Conservation (phyloP, 345 rosid species). For the Crucihimalaya himalaica region DNA sequence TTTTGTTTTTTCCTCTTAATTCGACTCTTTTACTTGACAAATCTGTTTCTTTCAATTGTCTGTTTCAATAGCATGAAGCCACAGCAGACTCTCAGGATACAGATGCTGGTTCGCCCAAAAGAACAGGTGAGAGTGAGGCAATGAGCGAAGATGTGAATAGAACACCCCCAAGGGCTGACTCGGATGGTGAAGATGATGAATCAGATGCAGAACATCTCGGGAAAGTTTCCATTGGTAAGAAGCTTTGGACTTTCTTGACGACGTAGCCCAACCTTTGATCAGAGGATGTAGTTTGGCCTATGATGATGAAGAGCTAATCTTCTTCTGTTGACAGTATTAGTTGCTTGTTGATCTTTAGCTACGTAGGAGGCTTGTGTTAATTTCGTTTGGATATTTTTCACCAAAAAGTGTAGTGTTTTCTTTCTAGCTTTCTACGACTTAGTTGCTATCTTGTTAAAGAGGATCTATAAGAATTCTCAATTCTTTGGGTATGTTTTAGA, state of each 20-base stretch:
- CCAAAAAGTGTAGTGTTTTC: neutral
- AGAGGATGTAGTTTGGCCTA: neutral
- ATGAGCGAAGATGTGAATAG: conserved; percentile 83
- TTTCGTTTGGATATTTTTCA: conserved; percentile 3
- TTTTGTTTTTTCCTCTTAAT: neutral
- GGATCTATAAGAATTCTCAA: conserved; percentile 28
- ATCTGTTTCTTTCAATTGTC: conserved; percentile 5
- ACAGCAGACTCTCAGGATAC: conserved; percentile 44
- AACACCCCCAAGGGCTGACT: conserved; percentile 51
- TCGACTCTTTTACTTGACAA: neutral
- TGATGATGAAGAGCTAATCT: conserved; percentile 26
- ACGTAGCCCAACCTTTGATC: conserved; percentile 45
- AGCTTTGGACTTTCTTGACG: conserved; percentile 91
- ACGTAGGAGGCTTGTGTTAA: conserved; percentile 29
- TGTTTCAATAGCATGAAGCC: conserved; percentile 49
- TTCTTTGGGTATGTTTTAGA: conserved; percentile 41
- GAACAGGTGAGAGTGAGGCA: conserved; percentile 43
- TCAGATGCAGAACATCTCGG: conserved; percentile 72
- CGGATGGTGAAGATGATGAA: conserved; percentile 55
- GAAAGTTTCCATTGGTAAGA: conserved; percentile 80
- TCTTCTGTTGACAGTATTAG: conserved; percentile 33
- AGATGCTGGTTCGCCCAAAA: conserved; percentile 46
- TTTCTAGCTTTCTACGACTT: conserved; percentile 25
- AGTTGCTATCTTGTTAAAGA: conserved; percentile 26
- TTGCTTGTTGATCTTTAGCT: conserved; percentile 36